Evolutionary conservation across 2,329 filamentous ascomycete species (phyloP).

Genomic region (Bertia moriformis): DNA sequence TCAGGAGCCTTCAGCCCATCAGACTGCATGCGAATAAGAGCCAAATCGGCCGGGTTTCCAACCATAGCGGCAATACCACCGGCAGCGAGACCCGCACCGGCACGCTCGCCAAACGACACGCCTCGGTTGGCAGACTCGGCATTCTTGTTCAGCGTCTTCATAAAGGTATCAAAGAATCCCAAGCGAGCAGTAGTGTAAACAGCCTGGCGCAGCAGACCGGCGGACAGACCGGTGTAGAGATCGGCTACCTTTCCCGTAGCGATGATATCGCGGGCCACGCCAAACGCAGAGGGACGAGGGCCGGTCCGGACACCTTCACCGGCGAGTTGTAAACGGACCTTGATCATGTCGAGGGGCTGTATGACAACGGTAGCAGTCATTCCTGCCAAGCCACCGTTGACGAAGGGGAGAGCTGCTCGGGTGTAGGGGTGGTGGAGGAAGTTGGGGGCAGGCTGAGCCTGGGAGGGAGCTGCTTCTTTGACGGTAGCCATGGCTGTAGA

Average conservation of each 20-base stretch:
- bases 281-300: slow-evolving; percentile 38
- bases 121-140: slow-evolving; percentile 36
- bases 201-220: slow-evolving; percentile 52
- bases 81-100: slow-evolving; percentile 47
- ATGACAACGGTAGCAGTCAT: slow-evolving; percentile 54
- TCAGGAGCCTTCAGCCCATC: slow-evolving; percentile 11
- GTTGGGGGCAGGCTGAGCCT: not conserved
- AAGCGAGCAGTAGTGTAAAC: slow-evolving; percentile 60
- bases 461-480: not conserved
- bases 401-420: slow-evolving; percentile 28
- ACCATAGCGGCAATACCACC: slow-evolving; percentile 55
- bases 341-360: slow-evolving; percentile 61
- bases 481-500: not conserved
- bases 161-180: slow-evolving; percentile 60
- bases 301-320: slow-evolving; percentile 43
- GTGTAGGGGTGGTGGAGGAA: not conserved
- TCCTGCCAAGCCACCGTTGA: slow-evolving; percentile 52
- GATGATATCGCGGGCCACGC: slow-evolving; percentile 46
- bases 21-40: slow-evolving; percentile 11
- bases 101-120: slow-evolving; percentile 51
- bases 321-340: slow-evolving; percentile 56
- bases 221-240: slow-evolving; percentile 55
- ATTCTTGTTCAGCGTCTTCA: slow-evolving; percentile 33
- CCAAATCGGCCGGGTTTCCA: slow-evolving; percentile 22
- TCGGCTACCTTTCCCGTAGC: slow-evolving; percentile 49